Evolutionary conservation across 2,329 filamentous ascomycete genomes (phyloP), one percentile per base, ranked within the genome.

Genomic region (Diaporthe sp.): DNA sequence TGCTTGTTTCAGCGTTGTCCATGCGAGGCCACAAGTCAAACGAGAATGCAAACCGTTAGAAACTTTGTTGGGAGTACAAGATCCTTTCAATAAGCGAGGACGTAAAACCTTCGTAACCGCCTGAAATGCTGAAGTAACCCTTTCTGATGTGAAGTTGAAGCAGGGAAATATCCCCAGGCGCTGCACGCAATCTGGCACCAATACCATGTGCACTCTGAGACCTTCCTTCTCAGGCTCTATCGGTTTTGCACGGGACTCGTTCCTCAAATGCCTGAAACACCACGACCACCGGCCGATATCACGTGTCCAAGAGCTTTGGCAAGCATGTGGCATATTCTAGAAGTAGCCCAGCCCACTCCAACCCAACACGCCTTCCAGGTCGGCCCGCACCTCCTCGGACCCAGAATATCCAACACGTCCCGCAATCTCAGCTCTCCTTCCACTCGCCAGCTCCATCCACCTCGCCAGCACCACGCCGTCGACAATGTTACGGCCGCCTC

Each of bases 391-490:
- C 81, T 92, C 92, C 85, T 90, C 93, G 28, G 91, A 88, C 77
- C 91, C 90, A 9, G 85, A 84, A 15, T 90, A 91, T 0, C 95
- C 96, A 3, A 94, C 93, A 78, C 95, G 90, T 0, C 91, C 90
- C 1, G 95, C 90, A 61, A 96, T 91, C 84, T 98, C 95, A 9
- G 88, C 89, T 79, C 93, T 87, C 78, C 93, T 91, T 68, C 93
- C 92, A 58, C 92, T 92, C 8, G 94, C 90, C 77, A 98, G 83
- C 84, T 97, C 95, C 55, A 90, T 88, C 91, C 95, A 97, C 75
- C 95, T 86, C 76, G 90, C 88, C 77, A 98, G 83, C 55, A 98
- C 81, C n/a, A 88, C 89, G 0, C 95, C 95, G 82, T 98, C 96
- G 5, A 98, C 89, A 71, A 97, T 90, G 2, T 90, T 92, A 25